phyloP scores from a whole-genome alignment of 208 protist genomes.

The Naegleria gruberi region DNA sequence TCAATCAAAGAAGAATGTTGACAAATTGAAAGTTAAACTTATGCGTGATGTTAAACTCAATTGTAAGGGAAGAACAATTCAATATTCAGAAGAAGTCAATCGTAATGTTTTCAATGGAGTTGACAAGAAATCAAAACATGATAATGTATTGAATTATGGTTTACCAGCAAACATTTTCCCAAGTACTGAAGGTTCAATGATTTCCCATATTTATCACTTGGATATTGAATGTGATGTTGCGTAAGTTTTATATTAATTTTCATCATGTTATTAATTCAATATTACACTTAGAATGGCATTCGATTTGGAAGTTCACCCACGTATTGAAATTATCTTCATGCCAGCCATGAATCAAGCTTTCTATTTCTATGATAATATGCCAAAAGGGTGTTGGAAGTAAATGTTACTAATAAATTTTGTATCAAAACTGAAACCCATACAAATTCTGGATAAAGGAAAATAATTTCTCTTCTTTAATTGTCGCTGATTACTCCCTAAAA shows the following conservation, averaged over 20 bases:
- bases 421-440: no score
- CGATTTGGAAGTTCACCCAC: conserved; percentile 26
- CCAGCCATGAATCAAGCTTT: background rate
- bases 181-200: conserved; percentile 2
- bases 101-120: conserved; percentile 6
- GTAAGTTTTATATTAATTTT: no score
- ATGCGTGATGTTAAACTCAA: conserved; percentile 22
- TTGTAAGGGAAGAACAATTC: background rate
- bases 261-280: no score
- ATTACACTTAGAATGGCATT: conserved; percentile 19
- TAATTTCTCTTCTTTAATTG: no score
- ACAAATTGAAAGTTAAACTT: conserved; percentile 16
- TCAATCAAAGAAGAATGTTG: conserved; percentile 21
- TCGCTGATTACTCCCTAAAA: no score
- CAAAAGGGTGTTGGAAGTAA: background rate
- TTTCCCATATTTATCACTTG: conserved; percentile 19
- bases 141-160: background rate
- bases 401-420: no score
- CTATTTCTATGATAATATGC: background rate
- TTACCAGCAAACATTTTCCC: conserved; percentile 9
- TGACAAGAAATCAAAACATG: background rate
- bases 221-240: conserved; percentile 32
- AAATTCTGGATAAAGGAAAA: no score
- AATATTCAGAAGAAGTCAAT: background rate
- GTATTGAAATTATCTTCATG: conserved; percentile 5